Percentiles rank a stretch among this genome's conserved stretches.
Conservation (phyloP, 345 rosid genomes). For the Acer yangbiense region DNA sequence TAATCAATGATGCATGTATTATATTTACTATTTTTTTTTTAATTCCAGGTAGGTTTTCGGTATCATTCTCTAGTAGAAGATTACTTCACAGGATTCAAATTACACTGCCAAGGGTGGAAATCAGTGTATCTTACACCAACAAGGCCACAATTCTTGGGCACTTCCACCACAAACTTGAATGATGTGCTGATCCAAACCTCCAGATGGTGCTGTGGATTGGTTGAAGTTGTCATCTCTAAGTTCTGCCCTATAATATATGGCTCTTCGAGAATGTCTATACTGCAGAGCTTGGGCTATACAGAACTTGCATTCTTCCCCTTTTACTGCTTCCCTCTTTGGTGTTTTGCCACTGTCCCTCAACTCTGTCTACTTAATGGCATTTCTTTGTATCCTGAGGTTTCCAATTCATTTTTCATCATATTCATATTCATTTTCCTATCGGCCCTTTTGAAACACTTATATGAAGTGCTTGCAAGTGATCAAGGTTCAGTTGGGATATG, state of each 20-base stretch:
- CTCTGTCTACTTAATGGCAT: constrained; percentile 41
- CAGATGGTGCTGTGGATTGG: too few species aligned
- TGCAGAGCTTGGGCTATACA: too few species aligned
- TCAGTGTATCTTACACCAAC: constrained; percentile 27
- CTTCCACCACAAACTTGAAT: too few species aligned
- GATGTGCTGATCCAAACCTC: too few species aligned
- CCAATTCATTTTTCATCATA: constrained; percentile 21
- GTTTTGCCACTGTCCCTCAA: constrained; percentile 45
- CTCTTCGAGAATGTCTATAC: too few species aligned
- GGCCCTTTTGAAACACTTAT: constrained; percentile 11
- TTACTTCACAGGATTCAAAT: constrained; percentile 28
- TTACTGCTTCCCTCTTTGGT: neutral
- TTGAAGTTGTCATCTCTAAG: too few species aligned
- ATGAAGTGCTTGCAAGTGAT: constrained; percentile 29
- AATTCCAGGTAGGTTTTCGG: constrained; percentile 30
- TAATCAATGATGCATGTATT: too few species aligned
- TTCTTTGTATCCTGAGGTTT: constrained; percentile 40
- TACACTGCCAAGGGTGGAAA: constrained; percentile 35
- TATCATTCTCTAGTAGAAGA: constrained; percentile 31
- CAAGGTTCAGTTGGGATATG: constrained; percentile 22
- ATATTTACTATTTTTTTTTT: too few species aligned
- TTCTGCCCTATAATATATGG: too few species aligned
- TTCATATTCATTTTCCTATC: constrained; percentile 31
- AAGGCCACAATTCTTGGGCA: too few species aligned
- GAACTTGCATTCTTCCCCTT: too few species aligned